Evolutionary conservation across 106 monocot species (phyloP).

Genomic region (Cymbidium sinense): DNA sequence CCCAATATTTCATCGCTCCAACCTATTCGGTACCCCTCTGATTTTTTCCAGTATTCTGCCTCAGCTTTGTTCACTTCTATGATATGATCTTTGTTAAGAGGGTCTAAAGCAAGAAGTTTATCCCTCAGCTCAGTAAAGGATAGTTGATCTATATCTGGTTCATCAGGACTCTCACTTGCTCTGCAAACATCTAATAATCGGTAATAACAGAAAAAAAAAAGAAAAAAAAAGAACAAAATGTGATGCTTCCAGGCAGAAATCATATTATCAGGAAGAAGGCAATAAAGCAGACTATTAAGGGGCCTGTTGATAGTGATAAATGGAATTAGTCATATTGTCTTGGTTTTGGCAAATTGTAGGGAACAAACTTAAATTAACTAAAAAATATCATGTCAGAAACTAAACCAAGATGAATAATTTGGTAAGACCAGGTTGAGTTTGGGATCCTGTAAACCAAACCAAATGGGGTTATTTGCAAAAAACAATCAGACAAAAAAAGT

Average conservation of each 20-base stretch:
- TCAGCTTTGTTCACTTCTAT: slow-evolving; percentile 83
- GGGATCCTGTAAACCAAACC: not conserved
- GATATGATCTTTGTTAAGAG: slow-evolving; percentile 85
- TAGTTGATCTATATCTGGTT: slow-evolving; percentile 52
- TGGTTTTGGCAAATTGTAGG: not conserved
- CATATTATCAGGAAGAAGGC: not conserved
- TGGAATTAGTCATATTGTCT: not conserved
- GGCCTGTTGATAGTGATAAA: not conserved
- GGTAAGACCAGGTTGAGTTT: not conserved
- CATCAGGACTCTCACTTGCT: slow-evolving; percentile 33
- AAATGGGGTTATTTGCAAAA: not conserved
- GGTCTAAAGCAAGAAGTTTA: slow-evolving; percentile 85
- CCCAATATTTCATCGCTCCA: slow-evolving; percentile 95
- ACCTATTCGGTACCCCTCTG: slow-evolving; percentile 80
- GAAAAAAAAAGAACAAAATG: not conserved
- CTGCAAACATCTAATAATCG: slow-evolving; percentile 48
- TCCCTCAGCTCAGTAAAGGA: slow-evolving; percentile 90
- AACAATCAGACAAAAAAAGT: not conserved
- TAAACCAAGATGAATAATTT: not conserved
- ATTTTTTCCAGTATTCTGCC: slow-evolving; percentile 91
- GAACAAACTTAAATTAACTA: not conserved
- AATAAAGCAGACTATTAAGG: not conserved
- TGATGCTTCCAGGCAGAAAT: not conserved
- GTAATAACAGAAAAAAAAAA: slow-evolving; percentile 8
- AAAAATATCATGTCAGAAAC: not conserved